Evolutionary conservation across 805 yeast species (phyloP).

Genomic region (Wickerhamomyces silvicola): DNA sequence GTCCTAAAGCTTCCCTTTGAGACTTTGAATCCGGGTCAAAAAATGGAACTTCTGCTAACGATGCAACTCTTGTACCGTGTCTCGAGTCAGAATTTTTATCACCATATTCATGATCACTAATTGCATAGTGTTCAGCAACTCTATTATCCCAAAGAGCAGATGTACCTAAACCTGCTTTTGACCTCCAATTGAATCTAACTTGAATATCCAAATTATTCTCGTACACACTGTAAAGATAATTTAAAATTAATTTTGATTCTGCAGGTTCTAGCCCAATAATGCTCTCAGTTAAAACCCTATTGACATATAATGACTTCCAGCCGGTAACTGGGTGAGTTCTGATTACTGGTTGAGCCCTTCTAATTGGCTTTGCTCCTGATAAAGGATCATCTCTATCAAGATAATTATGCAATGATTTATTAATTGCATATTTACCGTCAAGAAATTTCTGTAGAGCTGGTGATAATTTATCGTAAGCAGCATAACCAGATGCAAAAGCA

Average conservation of each 20-base stretch:
- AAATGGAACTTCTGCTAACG: slow-evolving; percentile 48
- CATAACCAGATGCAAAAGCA: slow-evolving; percentile 50
- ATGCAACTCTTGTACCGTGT: slow-evolving; percentile 47
- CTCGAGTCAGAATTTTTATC: no score
- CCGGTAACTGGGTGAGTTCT: slow-evolving; percentile 61
- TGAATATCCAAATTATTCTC: slow-evolving; percentile 49
- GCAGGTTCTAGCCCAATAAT: slow-evolving; percentile 44
- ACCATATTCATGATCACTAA: slow-evolving; percentile 47
- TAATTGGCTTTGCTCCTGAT: slow-evolving; percentile 38
- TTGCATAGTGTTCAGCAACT: slow-evolving; percentile 44
- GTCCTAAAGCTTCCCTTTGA: slow-evolving; percentile 47
- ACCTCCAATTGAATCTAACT: slow-evolving; percentile 45
- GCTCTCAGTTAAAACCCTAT: slow-evolving; percentile 39
- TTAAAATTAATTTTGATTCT: slow-evolving; percentile 40
- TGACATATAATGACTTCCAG: slow-evolving; percentile 50
- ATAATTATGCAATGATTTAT: slow-evolving; percentile 34
- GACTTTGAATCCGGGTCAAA: slow-evolving; percentile 43
- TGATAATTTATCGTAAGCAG: slow-evolving; percentile 49
- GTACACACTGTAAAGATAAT: slow-evolving; percentile 36
- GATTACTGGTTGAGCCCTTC: slow-evolving; percentile 49
- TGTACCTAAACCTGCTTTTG: slow-evolving; percentile 36
- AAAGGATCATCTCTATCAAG: slow-evolving; percentile 36
- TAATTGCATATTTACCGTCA: slow-evolving; percentile 45
- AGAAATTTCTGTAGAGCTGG: slow-evolving; percentile 43
- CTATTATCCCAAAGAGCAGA: slow-evolving; percentile 60